phyloP scores from a whole-genome alignment of 164 flowering plant species.

The Taxillus chinensis region DNA sequence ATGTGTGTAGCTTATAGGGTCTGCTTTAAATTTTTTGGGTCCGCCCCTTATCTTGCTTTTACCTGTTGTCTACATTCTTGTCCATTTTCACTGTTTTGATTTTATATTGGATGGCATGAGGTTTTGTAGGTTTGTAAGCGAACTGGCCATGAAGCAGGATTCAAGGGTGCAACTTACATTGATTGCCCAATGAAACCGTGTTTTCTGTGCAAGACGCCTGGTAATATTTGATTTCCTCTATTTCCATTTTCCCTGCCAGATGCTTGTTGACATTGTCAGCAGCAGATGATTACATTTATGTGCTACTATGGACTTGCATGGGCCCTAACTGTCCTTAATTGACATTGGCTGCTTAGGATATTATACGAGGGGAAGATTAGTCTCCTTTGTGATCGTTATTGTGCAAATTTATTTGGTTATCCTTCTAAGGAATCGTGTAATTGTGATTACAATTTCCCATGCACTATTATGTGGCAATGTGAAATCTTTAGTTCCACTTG shows the following conservation, averaged over 20 bases:
- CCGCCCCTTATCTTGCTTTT: not conserved
- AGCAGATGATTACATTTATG: no score
- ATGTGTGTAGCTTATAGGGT: not conserved
- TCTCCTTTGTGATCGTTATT: no score
- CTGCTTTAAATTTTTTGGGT: not conserved
- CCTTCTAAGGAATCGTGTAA: no score
- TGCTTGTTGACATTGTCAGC: no score
- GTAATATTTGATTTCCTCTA: conserved; percentile 19
- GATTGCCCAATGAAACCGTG: conserved; percentile 98
- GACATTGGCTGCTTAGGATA: no score
- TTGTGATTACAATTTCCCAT: no score
- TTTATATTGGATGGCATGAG: not conserved
- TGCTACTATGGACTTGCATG: not conserved
- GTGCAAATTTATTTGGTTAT: no score
- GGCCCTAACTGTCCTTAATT: no score
- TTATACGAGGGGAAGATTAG: no score
- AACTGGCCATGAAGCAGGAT: conserved; percentile 91
- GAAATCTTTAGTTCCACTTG: no score
- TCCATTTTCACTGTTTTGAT: not conserved
- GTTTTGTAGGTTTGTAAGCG: conserved; percentile 64
- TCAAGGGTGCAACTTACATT: conserved; percentile 85
- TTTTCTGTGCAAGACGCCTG: conserved; percentile 87
- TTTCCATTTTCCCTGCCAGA: not conserved
- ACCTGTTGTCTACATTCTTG: not conserved
- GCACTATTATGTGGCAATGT: no score